A percentile compares a stretch with the other conserved stretches of the same genome.
Evolutionary conservation across 176 grass and related monocot species (phyloP).

Genomic region (Leersia perrieri): DNA sequence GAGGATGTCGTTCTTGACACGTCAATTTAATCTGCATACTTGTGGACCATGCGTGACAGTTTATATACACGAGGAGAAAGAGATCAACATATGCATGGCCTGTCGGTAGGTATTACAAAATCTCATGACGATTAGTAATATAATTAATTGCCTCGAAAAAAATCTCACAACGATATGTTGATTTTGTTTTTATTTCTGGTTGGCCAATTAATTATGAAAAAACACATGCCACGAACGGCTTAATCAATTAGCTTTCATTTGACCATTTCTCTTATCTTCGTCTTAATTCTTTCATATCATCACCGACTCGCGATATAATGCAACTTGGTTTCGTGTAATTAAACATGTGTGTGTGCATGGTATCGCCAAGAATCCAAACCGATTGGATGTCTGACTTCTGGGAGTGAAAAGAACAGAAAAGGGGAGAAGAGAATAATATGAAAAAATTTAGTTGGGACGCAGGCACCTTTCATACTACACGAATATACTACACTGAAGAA

Average conservation of each 20-base stretch:
- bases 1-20: not conserved
- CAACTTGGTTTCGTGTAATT: not conserved
- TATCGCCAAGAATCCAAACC: not conserved
- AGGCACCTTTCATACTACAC: slow-evolving; percentile 29
- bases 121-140: not conserved
- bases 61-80: not conserved
- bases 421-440: not conserved
- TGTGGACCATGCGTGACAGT: not conserved
- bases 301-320: not conserved
- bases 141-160: not conserved
- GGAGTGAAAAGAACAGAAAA: slow-evolving; percentile 12
- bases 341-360: not conserved
- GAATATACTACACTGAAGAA: slow-evolving; percentile 38
- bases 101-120: slow-evolving; percentile 13
- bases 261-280: too few relatives aligned
- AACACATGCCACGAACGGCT: not conserved
- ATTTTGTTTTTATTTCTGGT: not conserved
- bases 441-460: not conserved
- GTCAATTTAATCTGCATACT: not conserved
- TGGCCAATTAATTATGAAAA: not conserved
- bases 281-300: not conserved
- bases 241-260: not conserved
- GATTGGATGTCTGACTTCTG: not conserved
- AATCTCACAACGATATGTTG: too few relatives aligned
- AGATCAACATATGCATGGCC: not conserved